Evolutionary conservation across 768 basidiomycete genomes (phyloP).

Genomic region (Lactarius quietus): DNA sequence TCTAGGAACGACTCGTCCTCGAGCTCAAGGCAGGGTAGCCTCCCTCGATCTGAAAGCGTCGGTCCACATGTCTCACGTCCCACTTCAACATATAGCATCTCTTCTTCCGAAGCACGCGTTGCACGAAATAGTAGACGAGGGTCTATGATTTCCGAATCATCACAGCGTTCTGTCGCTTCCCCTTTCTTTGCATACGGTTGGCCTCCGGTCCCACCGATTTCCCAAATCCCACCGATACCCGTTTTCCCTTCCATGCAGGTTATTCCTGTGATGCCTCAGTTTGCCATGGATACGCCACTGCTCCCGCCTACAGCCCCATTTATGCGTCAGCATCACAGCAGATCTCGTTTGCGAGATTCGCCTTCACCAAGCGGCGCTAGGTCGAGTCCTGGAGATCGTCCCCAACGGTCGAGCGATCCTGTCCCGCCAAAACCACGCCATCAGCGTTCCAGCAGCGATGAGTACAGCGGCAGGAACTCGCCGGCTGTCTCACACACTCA

Average conservation of each 20-base stretch:
- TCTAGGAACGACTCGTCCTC: conserved; percentile 12
- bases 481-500: not conserved
- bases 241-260: conserved; percentile 16
- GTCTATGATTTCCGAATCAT: conserved; percentile 21
- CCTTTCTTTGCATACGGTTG: conserved; percentile 19
- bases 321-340: conserved; percentile 25
- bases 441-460: conserved; percentile 25
- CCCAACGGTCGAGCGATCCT: conserved; percentile 1
- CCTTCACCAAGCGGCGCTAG: conserved; percentile 4
- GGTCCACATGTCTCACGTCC: conserved; percentile 13
- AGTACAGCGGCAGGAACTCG: conserved; percentile 3
- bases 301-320: conserved; percentile 28
- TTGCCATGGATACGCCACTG: conserved; percentile 26
- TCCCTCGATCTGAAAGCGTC: conserved; percentile 15
- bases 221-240: conserved; percentile 20
- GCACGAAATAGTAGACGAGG: conserved; percentile 14
- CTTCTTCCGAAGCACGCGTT: conserved; percentile 21
- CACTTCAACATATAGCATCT: conserved; percentile 11
- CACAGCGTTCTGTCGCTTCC: conserved; percentile 11
- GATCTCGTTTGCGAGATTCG: conserved; percentile 17
- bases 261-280: conserved; percentile 25
- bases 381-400: conserved; percentile 23
- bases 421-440: conserved; percentile 14
- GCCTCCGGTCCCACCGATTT: conserved; percentile 13
- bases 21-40: conserved; percentile 17